Evolutionary conservation across 2,329 filamentous ascomycete genomes (phyloP).

Genomic region (Ceratocystis cubensis): DNA sequence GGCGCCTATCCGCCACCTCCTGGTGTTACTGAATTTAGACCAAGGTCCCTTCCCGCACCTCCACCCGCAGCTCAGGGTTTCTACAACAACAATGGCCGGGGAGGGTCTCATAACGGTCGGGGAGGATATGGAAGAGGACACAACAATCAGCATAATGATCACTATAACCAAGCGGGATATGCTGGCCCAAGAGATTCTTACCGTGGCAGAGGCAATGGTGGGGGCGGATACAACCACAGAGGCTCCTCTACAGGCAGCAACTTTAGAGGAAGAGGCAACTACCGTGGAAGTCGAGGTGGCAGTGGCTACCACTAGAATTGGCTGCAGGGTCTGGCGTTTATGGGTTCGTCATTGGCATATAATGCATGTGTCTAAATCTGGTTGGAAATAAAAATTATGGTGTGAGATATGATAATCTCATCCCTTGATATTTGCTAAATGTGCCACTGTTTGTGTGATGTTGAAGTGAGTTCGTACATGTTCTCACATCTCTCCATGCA

Average conservation of each 20-base stretch:
- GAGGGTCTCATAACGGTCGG: conserved; percentile 15
- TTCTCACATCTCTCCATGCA: too few relatives aligned
- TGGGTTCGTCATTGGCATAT: background rate
- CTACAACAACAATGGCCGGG: conserved; percentile 20
- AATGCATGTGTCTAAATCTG: background rate
- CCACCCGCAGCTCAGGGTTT: conserved; percentile 25
- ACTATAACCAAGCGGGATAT: conserved; percentile 11
- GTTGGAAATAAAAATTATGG: background rate
- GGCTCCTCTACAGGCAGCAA: conserved; percentile 4
- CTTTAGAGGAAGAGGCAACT: conserved; percentile 14
- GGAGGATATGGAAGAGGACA: conserved; percentile 8
- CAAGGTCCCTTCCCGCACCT: conserved; percentile 36
- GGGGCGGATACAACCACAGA: conserved; percentile 10
- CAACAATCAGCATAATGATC: conserved; percentile 7
- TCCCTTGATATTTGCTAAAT: background rate
- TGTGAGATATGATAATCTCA: background rate
- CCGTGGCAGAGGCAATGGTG: conserved; percentile 13
- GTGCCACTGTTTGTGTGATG: background rate
- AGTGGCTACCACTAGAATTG: conserved; percentile 14
- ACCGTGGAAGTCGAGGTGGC: conserved; percentile 17
- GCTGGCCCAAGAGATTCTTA: conserved; percentile 9
- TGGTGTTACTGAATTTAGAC: conserved; percentile 33
- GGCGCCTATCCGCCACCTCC: conserved; percentile 36
- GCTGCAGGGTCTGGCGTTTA: background rate
- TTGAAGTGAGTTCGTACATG: background rate